Conservation (phyloP, 225 moss, liverwort and hornwort species). For the Pseudoscleropodium purum region DNA sequence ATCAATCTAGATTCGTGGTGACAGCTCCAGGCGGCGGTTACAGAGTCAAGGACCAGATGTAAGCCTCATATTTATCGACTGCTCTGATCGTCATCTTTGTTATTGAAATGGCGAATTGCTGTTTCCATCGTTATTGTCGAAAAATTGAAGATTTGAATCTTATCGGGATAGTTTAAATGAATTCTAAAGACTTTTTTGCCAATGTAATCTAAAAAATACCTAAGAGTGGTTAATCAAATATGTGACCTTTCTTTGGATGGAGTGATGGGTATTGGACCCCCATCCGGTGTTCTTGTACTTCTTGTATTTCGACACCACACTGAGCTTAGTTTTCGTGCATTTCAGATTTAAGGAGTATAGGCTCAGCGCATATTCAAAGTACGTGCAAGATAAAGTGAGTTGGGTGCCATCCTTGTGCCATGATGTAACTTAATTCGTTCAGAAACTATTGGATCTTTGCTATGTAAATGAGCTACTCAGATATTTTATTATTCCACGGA, state of each 20-base stretch:
- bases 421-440: not conserved
- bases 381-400: slow-evolving; percentile 18
- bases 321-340: not conserved
- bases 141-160: not conserved
- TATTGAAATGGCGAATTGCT: not conserved
- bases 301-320: not conserved
- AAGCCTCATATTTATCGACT: not conserved
- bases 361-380: slow-evolving; percentile 23
- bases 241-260: not conserved
- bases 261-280: no score
- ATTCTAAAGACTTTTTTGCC: not conserved
- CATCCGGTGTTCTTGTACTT: not conserved
- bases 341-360: slow-evolving; percentile 35
- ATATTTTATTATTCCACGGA: not conserved
- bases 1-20: slow-evolving; percentile 17
- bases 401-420: not conserved
- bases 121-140: not conserved
- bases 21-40: slow-evolving; percentile 29
- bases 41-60: slow-evolving; percentile 12
- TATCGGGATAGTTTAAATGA: no score
- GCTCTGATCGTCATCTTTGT: not conserved
- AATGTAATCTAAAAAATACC: not conserved
- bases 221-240: no score
- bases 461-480: not conserved
- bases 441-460: not conserved